Percentiles rank a stretch among this genome's conserved stretches.
Conservation (phyloP, 1,284 basidiomycete genomes). For the Ganoderma meredithae region DNA sequence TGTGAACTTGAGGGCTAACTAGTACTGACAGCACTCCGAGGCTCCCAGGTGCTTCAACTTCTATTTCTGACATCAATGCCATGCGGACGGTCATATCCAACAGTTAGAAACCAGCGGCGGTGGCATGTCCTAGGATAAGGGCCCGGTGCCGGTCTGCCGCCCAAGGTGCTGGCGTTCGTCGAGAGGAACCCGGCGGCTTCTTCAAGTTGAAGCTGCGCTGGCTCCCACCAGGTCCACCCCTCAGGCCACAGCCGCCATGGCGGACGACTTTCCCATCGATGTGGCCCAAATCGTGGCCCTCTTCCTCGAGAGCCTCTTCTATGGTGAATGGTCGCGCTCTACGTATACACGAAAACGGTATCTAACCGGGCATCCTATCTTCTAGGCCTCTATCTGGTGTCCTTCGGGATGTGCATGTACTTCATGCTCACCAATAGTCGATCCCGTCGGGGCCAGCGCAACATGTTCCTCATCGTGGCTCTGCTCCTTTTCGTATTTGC, state of each 20-base stretch:
- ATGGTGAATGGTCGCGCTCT: not conserved
- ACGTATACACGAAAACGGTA: too few species aligned
- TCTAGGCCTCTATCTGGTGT: not conserved
- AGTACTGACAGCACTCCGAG: too few species aligned
- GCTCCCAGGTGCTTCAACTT: too few species aligned
- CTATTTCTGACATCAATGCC: too few species aligned
- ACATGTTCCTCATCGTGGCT: not conserved
- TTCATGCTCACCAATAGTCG: not conserved
- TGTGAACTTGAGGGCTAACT: too few species aligned
- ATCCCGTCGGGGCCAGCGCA: not conserved
- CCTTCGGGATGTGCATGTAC: conserved; percentile 9
- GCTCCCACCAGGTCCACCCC: not conserved
- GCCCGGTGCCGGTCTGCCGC: not conserved
- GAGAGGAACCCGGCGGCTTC: not conserved
- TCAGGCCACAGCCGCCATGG: not conserved
- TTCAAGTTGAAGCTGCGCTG: too few species aligned
- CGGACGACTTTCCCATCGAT: not conserved
- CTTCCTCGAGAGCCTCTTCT: conserved; percentile 8
- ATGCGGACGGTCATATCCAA: too few species aligned
- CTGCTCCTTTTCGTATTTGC: conserved; percentile 22
- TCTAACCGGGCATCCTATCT: not conserved
- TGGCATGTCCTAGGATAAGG: too few species aligned
- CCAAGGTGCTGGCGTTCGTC: not conserved
- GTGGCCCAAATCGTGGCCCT: conserved; percentile 2
- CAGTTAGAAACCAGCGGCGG: not conserved